Conservation (phyloP, 257 asterid genomes). For the Solanum sparsipilum region DNA sequence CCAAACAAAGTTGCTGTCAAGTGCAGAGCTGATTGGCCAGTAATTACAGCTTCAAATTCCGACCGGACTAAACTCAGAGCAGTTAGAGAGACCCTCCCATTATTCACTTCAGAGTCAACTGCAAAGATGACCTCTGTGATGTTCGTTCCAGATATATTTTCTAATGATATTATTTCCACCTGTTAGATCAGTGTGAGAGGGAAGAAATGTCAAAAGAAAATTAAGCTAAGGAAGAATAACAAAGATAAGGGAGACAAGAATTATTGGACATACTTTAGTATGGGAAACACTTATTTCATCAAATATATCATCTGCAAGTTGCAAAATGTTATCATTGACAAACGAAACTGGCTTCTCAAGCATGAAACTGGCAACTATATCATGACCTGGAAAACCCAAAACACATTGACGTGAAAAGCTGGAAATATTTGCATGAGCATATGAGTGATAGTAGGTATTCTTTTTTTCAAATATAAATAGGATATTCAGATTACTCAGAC, state of each 20-base stretch:
- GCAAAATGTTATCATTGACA: conserved; percentile 46
- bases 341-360: conserved; percentile 48
- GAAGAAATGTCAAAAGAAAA: not conserved
- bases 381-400: conserved; percentile 50
- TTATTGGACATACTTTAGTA: conserved; percentile 44
- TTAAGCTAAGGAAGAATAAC: not conserved
- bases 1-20: conserved; percentile 71
- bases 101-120: conserved; percentile 25
- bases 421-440: not conserved
- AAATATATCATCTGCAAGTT: conserved; percentile 64
- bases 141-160: conserved; percentile 15
- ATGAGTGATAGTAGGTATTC: not conserved
- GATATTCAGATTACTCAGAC: not conserved
- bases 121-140: conserved; percentile 29
- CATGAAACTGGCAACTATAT: conserved; percentile 75
- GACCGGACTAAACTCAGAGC: conserved; percentile 22
- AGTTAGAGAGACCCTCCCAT: conserved; percentile 5
- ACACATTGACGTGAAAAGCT: not conserved
- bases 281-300: conserved; percentile 65
- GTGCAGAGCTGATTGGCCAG: conserved; percentile 21
- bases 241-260: not conserved
- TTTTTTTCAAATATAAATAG: not conserved
- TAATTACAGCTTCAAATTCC: conserved; percentile 19
- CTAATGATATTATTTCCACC: conserved; percentile 28
- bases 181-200: not conserved